Evolutionary conservation across 352 stramenopile species (phyloP).

Genomic region (Phytophthora megakarya): DNA sequence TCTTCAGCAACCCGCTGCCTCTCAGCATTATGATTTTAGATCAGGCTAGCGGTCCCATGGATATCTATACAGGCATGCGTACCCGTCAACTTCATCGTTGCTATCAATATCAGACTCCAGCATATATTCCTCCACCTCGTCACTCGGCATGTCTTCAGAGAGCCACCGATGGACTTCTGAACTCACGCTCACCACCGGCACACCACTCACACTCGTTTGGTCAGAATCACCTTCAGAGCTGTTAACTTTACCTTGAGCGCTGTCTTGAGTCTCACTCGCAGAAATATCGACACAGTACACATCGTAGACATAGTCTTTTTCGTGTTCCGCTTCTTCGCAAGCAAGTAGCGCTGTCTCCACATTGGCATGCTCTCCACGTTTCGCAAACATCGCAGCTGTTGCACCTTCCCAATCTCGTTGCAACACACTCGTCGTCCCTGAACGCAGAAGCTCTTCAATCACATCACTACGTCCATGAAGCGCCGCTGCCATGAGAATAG

Average conservation of each 20-base stretch:
- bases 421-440: conserved; percentile 52
- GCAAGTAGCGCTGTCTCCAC: conserved; percentile 69
- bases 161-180: conserved; percentile 82
- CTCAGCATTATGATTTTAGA: conserved; percentile 39
- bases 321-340: conserved; percentile 73
- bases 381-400: conserved; percentile 65
- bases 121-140: conserved; percentile 78
- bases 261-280: conserved; percentile 41
- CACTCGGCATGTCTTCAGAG: conserved; percentile 55
- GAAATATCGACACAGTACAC: conserved; percentile 84
- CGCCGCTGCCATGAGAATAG: conserved; percentile 77
- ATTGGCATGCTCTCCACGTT: conserved; percentile 52
- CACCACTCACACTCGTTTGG: conserved; percentile 28
- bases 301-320: conserved; percentile 88
- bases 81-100: conserved; percentile 71
- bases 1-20: conserved; percentile 19
- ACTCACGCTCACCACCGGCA: conserved; percentile 72
- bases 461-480: conserved; percentile 79
- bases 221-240: conserved; percentile 23
- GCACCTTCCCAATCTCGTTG: conserved; percentile 66
- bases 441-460: conserved; percentile 70
- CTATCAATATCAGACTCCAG: conserved; percentile 79
- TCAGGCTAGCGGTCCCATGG: conserved; percentile 28
- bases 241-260: conserved; percentile 4
- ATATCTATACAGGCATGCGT: conserved; percentile 47